Evolutionary conservation across 108 stramenopile genomes (phyloP).

Genomic region (Cyclotella cryptica): DNA sequence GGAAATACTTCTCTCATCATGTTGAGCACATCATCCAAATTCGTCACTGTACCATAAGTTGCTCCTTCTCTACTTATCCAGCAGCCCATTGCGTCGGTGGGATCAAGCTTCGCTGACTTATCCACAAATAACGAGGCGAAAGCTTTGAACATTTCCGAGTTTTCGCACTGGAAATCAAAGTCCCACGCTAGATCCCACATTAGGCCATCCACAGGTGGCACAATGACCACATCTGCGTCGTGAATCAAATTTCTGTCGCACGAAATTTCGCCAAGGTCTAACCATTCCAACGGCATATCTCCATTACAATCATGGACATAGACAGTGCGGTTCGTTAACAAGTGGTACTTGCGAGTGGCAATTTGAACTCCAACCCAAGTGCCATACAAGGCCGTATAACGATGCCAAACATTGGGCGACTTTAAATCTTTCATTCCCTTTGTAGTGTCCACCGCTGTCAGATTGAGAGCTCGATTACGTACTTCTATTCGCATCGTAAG

Average conservation of each 20-base stretch:
- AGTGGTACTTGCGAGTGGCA: slow-evolving; percentile 4
- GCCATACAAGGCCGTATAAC: slow-evolving; percentile 1
- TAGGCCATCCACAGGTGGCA: slow-evolving; percentile 9
- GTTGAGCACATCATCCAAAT: neutral
- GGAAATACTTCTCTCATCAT: slow-evolving; percentile 24
- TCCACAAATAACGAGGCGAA: slow-evolving; percentile 8
- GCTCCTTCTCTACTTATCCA: slow-evolving; percentile 7
- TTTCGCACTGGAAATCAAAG: neutral
- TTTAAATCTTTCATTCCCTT: neutral
- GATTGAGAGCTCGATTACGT: neutral
- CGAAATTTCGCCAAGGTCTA: slow-evolving; percentile 2
- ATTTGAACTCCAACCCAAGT: slow-evolving; percentile 22
- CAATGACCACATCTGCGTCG: slow-evolving; percentile 4
- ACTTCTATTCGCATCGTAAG: neutral
- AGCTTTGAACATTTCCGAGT: slow-evolving; percentile 19
- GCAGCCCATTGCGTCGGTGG: slow-evolving; percentile 8
- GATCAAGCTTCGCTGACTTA: slow-evolving; percentile 5
- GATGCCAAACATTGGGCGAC: slow-evolving; percentile 4
- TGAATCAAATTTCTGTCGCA: slow-evolving; percentile 9
- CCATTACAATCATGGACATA: slow-evolving; percentile 13
- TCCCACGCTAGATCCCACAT: slow-evolving; percentile 29
- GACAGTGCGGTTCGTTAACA: slow-evolving; percentile 1
- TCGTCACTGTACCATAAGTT: neutral
- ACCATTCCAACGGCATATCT: slow-evolving; percentile 13
- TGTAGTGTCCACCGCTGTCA: slow-evolving; percentile 5